A percentile compares a stretch with the other conserved stretches of the same genome.
phyloP scores from a whole-genome alignment of 768 basidiomycete species.

The Fomitopsis serialis region DNA sequence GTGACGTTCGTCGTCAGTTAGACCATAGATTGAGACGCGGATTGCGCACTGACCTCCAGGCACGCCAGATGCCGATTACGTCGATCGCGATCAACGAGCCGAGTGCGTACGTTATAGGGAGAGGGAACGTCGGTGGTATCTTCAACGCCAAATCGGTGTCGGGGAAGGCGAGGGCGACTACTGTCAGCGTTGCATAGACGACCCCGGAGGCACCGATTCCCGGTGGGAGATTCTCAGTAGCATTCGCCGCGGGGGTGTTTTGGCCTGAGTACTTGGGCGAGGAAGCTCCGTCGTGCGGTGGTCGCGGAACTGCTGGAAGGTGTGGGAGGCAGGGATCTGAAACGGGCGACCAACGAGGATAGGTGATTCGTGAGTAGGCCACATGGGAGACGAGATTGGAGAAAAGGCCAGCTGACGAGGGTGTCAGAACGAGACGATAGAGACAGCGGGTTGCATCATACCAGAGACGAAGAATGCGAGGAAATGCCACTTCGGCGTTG shows the following conservation, averaged over 20 bases:
- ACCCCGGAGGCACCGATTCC: slow-evolving; percentile 67
- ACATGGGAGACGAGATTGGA: slow-evolving; percentile 75
- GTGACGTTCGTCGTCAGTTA: neutral
- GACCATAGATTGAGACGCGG: neutral
- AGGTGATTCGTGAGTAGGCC: slow-evolving; percentile 60
- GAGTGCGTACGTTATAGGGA: slow-evolving; percentile 76
- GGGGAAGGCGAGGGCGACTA: slow-evolving; percentile 80
- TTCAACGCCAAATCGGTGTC: slow-evolving; percentile 71
- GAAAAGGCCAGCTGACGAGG: slow-evolving; percentile 64
- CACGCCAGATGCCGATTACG: slow-evolving; percentile 66
- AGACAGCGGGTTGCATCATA: slow-evolving; percentile 18
- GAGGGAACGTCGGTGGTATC: slow-evolving; percentile 51
- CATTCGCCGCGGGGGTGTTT: neutral
- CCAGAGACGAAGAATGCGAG: slow-evolving; percentile 78
- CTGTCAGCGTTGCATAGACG: slow-evolving; percentile 67
- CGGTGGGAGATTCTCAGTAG: neutral
- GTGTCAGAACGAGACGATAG: neutral
- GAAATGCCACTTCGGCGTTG: slow-evolving; percentile 72
- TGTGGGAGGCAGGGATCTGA: neutral
- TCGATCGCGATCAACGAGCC: slow-evolving; percentile 66
- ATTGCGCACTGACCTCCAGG: slow-evolving; percentile 22
- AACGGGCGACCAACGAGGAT: slow-evolving; percentile 40
- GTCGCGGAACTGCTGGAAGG: neutral
- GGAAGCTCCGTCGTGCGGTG: neutral
- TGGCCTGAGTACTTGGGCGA: neutral